Evolutionary conservation across 208 protist species (phyloP).

Genomic region (Kentomonas sorsogonicus): DNA sequence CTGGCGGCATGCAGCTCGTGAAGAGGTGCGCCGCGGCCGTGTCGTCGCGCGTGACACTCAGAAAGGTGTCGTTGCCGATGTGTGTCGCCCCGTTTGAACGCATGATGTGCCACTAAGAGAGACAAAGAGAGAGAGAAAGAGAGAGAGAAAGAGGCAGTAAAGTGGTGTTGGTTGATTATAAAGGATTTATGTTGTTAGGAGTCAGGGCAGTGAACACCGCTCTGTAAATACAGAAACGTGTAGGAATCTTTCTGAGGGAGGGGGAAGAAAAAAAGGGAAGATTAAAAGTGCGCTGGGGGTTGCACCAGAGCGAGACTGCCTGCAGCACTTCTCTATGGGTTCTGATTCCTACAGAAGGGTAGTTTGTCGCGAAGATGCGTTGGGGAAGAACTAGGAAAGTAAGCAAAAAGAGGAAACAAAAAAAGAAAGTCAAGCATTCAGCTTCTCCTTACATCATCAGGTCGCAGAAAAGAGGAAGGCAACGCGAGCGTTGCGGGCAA

Average conservation of each 20-base stretch:
- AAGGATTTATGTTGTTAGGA: neutral
- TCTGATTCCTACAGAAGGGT: too few species aligned
- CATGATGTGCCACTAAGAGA: conserved; percentile 23
- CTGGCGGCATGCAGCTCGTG: conserved; percentile 41
- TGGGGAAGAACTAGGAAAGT: too few species aligned
- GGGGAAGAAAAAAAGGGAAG: too few species aligned
- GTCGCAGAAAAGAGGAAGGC: too few species aligned
- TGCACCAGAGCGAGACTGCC: neutral
- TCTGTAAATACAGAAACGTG: neutral
- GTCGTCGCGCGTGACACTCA: conserved; percentile 36
- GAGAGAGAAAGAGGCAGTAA: neutral
- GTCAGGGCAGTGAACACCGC: neutral
- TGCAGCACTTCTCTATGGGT: too few species aligned
- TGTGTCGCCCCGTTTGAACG: conserved; percentile 74
- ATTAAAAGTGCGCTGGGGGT: neutral
- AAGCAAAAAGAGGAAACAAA: conserved; percentile 12
- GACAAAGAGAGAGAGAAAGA: conserved; percentile 4
- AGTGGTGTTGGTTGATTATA: neutral
- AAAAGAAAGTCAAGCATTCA: conserved; percentile 4
- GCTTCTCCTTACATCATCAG: conserved; percentile 1
- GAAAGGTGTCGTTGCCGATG: conserved; percentile 79
- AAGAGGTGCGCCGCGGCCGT: conserved; percentile 44
- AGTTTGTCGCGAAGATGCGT: too few species aligned
- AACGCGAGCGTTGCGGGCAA: too few species aligned
- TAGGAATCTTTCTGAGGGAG: too few species aligned